Evolutionary conservation across 768 basidiomycete genomes (phyloP), one percentile per base, ranked within the genome.

Genomic region (Xerocomus potaroensis): DNA sequence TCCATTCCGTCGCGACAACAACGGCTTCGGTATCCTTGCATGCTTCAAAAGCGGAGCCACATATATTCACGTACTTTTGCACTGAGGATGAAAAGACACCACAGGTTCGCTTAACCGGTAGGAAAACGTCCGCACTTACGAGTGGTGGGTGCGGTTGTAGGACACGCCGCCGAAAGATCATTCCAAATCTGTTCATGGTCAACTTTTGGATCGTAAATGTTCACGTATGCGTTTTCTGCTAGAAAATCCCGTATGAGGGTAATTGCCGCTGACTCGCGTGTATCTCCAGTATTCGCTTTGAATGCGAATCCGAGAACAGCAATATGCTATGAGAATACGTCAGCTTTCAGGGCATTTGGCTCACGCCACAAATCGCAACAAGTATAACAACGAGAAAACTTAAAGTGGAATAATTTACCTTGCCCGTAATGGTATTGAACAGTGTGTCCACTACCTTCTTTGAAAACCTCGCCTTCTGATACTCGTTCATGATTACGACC

Each of bases 211-310:
- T 97, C 94, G 69, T 92, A 99, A 53, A 99, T 73, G 46, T 81
- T 84, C 59, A 99, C 77, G 39, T 81, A 69, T 10, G 96, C 94
- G 57, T 80, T 82, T 72, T 99, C 96, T 32, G 80, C 79, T 57
- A 83, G 78, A 82, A 99, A 99, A 75, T 97, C 85, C 57, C 83
- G 84, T 71, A 95, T 85, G 55, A 99, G 81, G 24, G 91, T 87
- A 69, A 97, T 97, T 15, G 96, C 81, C 23, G 96, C 84, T 3
- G 92, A 94, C 73, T 98, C 96, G 67, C 96, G 92, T 31, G 96
- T 99, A 66, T 99, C 96, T 50, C 96, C 96, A 11, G 96, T 99
- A 68, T 98, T 94, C 34, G 96, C 95, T 76, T 97, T 97, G 84
- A 97, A 97, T 4, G 95, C 96, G 68, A 97, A 99, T 10, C 95